Evolutionary conservation across 169 alveolate species (phyloP), one percentile per base, ranked within the genome.

Genomic region (Eimeria praecox): DNA sequence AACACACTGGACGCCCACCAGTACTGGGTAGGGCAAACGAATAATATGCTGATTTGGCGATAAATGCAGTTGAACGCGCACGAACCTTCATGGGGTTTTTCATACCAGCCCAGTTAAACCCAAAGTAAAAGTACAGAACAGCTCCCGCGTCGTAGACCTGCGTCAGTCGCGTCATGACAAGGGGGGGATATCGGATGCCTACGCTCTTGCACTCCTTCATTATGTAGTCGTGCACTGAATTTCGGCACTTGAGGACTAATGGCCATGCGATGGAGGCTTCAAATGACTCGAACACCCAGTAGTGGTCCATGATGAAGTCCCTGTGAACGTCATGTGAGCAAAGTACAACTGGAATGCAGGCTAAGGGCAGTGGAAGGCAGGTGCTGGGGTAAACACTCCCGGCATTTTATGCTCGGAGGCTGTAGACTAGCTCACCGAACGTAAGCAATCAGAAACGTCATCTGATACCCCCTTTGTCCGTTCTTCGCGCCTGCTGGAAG

Each of bases 81-180:
- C 83, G 83, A 73, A 92, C 95, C 95, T 96, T 59, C 77, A 97
- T 96, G 44, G 98, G 98, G 73, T 97, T 95, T 49, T 90, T 88
- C 16, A 97, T 71, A 42, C 97, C 98, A 38, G 83, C 78, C 75
- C 95, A 95, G 40, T 77, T 85, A 71, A 97, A 97, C 9, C 98
- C 98, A 83, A 98, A 97, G 97, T 98, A 98, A 69, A 98, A 96
- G 95, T 98, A 98, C 94, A 98, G 97, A 56, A 97, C 97, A 46
- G 97, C 98, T 44, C 99, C 99, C 75, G 98, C 96, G 94, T 97
- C 98, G 95, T 98, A 98, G 40, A 97, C 96, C 95, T 98, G 97
- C 71, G 98, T 97, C 85, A 98, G 97, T 95, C 99, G 96, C 88
- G 96, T 94, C 69, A 98, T 96, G 42, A 97, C 96, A 66, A 97